Conservation (phyloP, 2,329 filamentous ascomycete species). For the Cryphonectria naterciae region DNA sequence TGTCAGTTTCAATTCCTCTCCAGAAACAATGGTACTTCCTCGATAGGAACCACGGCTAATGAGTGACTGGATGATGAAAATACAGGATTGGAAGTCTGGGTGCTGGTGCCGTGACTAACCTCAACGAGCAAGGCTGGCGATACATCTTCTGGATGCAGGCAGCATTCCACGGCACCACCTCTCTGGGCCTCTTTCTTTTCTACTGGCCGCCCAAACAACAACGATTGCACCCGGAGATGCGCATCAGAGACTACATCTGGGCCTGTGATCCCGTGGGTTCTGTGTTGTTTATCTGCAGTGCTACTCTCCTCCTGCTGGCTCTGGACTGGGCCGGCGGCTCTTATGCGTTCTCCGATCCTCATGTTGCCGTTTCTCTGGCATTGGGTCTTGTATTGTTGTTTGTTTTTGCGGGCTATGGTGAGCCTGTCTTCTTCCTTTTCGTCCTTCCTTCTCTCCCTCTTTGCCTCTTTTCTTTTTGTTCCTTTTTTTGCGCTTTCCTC, state of each 20-base stretch:
- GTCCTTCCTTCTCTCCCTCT: neutral
- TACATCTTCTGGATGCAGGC: conserved; percentile 65
- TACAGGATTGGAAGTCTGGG: conserved; percentile 52
- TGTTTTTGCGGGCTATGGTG: conserved; percentile 46
- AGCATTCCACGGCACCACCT: conserved; percentile 53
- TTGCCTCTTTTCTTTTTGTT: neutral
- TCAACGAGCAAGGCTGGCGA: conserved; percentile 52
- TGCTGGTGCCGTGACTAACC: conserved; percentile 56
- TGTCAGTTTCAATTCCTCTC: conserved; percentile 44
- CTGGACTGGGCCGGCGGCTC: conserved; percentile 51
- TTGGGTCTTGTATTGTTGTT: conserved; percentile 47
- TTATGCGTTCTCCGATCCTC: conserved; percentile 45
- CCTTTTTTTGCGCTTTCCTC: too few relatives aligned
- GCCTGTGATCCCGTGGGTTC: conserved; percentile 54
- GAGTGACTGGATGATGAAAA: neutral
- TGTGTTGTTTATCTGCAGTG: conserved; percentile 46
- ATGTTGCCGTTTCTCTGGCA: conserved; percentile 46
- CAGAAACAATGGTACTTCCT: neutral
- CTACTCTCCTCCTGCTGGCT: conserved; percentile 49
- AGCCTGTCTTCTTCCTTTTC: conserved; percentile 30
- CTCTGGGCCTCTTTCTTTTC: conserved; percentile 51
- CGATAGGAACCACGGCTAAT: neutral
- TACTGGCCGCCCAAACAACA: conserved; percentile 49
- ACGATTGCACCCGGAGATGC: conserved; percentile 43
- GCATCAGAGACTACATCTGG: conserved; percentile 47